Conservation (phyloP, 2,329 filamentous ascomycete genomes). For the Neonectria neomacrospora region DNA sequence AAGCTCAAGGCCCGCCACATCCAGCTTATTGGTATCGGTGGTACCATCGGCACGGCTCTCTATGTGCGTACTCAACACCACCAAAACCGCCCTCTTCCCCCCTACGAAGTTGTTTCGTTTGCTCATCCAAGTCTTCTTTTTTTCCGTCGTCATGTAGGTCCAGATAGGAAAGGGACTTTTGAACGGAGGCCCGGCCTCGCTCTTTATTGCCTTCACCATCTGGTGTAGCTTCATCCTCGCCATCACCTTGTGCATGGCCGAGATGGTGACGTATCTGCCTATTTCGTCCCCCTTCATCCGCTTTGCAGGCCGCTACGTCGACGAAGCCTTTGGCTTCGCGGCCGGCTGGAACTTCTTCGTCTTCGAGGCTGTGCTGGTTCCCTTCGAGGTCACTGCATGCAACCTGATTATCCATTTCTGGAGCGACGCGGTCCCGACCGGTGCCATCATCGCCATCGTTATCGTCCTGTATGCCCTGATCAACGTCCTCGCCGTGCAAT, state of each 20-base stretch:
- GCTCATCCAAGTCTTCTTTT: conserved; percentile 27
- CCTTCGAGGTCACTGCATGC: conserved; percentile 74
- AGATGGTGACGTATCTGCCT: conserved; percentile 82
- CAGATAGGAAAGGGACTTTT: conserved; percentile 69
- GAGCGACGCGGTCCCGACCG: conserved; percentile 69
- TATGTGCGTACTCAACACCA: conserved; percentile 54
- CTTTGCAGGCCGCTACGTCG: conserved; percentile 79
- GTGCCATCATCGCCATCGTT: conserved; percentile 69
- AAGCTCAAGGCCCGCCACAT: conserved; percentile 67
- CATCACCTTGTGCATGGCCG: conserved; percentile 71
- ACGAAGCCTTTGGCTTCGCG: conserved; percentile 79
- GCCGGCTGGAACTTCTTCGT: conserved; percentile 81
- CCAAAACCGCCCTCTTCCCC: background rate
- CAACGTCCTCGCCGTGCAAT: conserved; percentile 79
- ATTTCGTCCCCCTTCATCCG: conserved; percentile 83
- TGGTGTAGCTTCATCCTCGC: conserved; percentile 72
- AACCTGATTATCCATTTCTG: conserved; percentile 72
- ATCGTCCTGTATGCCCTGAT: conserved; percentile 61
- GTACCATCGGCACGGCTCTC: conserved; percentile 71
- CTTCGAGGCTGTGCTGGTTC: conserved; percentile 74
- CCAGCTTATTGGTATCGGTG: conserved; percentile 71
- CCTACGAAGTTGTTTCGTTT: conserved; percentile 10
- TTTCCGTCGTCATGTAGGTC: conserved; percentile 48
- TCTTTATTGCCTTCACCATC: conserved; percentile 69
- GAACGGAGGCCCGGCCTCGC: conserved; percentile 67